These are phyloP conservation scores for Thielaviopsis euricoi DNA, from an alignment of 2,329 filamentous ascomycete species.

Conservation along the genomic window DNA sequence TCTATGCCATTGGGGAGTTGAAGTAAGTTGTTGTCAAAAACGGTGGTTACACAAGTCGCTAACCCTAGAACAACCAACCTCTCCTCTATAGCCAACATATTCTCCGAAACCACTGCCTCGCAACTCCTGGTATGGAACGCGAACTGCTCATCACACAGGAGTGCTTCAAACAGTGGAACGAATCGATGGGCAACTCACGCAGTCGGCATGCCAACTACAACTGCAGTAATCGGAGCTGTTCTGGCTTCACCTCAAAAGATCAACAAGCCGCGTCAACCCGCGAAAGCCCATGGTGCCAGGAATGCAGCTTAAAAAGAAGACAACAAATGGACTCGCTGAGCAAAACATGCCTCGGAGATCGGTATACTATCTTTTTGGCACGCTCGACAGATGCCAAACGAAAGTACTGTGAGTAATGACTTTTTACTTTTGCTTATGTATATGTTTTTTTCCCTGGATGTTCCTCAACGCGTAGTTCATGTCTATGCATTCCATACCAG, in stretches of 20 bases:
- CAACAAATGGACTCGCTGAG: neutral
- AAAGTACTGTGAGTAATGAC: neutral
- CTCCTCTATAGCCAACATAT: constrained; percentile 21
- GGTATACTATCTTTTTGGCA: neutral
- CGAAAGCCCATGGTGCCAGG: neutral
- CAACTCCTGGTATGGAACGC: neutral
- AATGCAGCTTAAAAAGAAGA: neutral
- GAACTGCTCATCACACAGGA: neutral
- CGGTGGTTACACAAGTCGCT: neutral
- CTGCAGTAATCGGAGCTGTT: neutral
- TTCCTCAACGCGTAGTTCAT: no score
- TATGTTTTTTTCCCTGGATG: no score
- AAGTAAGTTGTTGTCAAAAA: neutral
- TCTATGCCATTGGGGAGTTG: constrained; percentile 1
- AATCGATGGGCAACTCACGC: neutral
- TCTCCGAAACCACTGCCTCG: constrained; percentile 7
- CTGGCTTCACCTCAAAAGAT: neutral
- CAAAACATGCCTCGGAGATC: neutral
- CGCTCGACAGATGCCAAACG: neutral
- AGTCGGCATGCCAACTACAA: neutral
- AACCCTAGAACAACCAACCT: no score
- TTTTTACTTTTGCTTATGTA: no score
- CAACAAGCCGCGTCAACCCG: neutral
- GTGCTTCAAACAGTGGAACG: neutral
- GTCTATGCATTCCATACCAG: no score